Percentiles rank a stretch among this genome's conserved stretches.
Conservation (phyloP, 805 yeast species). For the Lachancea fermentati region DNA sequence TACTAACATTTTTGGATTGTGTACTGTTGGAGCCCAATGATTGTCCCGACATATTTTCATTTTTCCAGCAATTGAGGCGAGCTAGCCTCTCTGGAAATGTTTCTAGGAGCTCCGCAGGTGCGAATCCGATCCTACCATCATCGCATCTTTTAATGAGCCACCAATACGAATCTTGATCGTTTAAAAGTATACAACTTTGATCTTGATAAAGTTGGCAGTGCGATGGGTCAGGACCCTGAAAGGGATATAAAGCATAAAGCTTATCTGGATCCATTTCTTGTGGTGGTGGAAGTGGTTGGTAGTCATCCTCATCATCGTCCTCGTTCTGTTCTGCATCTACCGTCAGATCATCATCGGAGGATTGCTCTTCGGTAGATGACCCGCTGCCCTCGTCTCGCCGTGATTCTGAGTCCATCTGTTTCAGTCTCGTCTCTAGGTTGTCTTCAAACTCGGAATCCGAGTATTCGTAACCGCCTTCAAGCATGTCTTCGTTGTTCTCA, state of each 20-base stretch:
- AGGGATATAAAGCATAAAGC: conserved; percentile 81
- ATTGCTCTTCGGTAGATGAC: neutral
- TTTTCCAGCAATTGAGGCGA: conserved; percentile 84
- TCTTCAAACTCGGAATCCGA: conserved; percentile 35
- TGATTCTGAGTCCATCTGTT: conserved; percentile 9
- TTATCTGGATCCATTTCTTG: conserved; percentile 76
- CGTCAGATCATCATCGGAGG: neutral
- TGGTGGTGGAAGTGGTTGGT: conserved; percentile 53
- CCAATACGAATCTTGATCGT: conserved; percentile 94
- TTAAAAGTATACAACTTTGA: conserved; percentile 74
- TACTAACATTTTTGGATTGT: neutral
- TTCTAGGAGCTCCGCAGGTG: conserved; percentile 93
- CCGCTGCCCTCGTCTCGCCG: neutral
- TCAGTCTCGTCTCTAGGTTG: conserved; percentile 27
- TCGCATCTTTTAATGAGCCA: conserved; percentile 69
- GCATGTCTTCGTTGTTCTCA: neutral
- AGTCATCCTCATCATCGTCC: conserved; percentile 38
- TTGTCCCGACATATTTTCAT: conserved; percentile 50
- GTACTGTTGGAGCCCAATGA: conserved; percentile 8
- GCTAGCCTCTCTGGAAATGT: conserved; percentile 90
- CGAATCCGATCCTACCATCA: conserved; percentile 80
- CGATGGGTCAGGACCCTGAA: conserved; percentile 87
- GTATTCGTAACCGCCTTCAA: conserved; percentile 23
- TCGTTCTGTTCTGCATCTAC: conserved; percentile 14
- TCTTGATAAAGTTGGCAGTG: conserved; percentile 77